These are phyloP conservation scores for Saturnispora dispora DNA, from an alignment of 805 yeast genomes.

Conservation along the genomic window DNA sequence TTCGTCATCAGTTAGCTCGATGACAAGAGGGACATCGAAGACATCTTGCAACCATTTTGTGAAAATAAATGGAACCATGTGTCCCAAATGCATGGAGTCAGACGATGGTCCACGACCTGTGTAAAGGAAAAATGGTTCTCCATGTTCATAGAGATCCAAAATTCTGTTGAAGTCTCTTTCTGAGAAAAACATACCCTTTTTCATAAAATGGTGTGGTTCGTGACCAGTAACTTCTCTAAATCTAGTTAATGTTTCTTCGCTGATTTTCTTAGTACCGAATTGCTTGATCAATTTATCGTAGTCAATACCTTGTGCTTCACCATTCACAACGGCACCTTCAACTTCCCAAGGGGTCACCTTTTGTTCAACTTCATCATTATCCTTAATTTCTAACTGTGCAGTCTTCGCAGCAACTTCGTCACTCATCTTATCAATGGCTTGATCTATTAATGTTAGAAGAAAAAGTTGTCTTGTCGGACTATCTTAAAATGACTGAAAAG, in stretches of 20 bases:
- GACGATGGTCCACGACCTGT: slow-evolving; percentile 97
- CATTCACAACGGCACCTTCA: slow-evolving; percentile 95
- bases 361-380: slow-evolving; percentile 33
- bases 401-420: slow-evolving; percentile 13
- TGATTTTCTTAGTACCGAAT: slow-evolving; percentile 76
- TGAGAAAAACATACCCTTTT: slow-evolving; percentile 86
- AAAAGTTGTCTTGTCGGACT: background rate
- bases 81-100: slow-evolving; percentile 93
- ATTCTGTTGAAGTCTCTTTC: slow-evolving; percentile 78
- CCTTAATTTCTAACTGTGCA: slow-evolving; percentile 16
- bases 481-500: background rate
- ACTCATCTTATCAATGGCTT: slow-evolving; percentile 6
- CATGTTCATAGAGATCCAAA: slow-evolving; percentile 84
- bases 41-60: slow-evolving; percentile 98
- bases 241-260: slow-evolving; percentile 60
- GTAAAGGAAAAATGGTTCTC: slow-evolving; percentile 89
- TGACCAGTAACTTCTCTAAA: slow-evolving; percentile 80
- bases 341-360: slow-evolving; percentile 96
- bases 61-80: slow-evolving; percentile 89
- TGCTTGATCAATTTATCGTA: slow-evolving; percentile 79
- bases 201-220: slow-evolving; percentile 81
- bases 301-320: slow-evolving; percentile 83
- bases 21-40: slow-evolving; percentile 89
- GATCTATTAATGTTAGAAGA: background rate
- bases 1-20: slow-evolving; percentile 94